Evolutionary conservation across 805 yeast species (phyloP).

Genomic region (Saturnispora ahearnii): DNA sequence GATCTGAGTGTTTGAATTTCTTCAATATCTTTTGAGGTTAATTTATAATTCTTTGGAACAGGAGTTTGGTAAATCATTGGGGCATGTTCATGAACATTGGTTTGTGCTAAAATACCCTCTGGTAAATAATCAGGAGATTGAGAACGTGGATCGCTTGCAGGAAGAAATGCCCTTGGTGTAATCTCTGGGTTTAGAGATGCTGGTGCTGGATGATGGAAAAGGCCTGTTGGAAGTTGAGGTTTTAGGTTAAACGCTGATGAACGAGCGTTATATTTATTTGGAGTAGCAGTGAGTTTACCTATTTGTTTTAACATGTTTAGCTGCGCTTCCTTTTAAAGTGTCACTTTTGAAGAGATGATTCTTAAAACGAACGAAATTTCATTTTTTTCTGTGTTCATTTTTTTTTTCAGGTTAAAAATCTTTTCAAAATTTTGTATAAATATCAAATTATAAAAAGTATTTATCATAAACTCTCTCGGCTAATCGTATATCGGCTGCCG

Average conservation of each 20-base stretch:
- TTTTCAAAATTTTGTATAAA: no score
- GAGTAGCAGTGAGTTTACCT: constrained; percentile 24
- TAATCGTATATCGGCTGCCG: no score
- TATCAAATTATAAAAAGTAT: no score
- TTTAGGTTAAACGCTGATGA: constrained; percentile 31
- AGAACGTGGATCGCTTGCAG: constrained; percentile 25
- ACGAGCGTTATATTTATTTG: constrained; percentile 29
- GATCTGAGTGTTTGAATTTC: constrained; percentile 26
- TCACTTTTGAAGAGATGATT: no score
- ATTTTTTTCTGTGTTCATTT: no score
- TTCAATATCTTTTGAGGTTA: constrained; percentile 19
- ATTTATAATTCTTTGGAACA: constrained; percentile 21
- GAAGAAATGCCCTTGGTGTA: constrained; percentile 30
- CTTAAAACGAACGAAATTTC: no score
- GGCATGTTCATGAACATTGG: constrained; percentile 15
- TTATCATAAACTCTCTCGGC: no score
- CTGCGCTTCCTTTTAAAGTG: background rate
- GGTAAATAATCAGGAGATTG: constrained; percentile 22
- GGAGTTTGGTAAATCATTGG: constrained; percentile 21
- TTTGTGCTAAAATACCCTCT: constrained; percentile 13
- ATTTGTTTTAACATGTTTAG: background rate
- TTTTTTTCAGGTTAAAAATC: no score
- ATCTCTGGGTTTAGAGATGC: constrained; percentile 25
- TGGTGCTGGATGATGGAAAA: constrained; percentile 31
- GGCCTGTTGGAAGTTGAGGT: constrained; percentile 27